Evolutionary conservation across 2,329 filamentous ascomycete genomes (phyloP), one percentile per base, ranked within the genome.

Genomic region (Botryotinia globosa): DNA sequence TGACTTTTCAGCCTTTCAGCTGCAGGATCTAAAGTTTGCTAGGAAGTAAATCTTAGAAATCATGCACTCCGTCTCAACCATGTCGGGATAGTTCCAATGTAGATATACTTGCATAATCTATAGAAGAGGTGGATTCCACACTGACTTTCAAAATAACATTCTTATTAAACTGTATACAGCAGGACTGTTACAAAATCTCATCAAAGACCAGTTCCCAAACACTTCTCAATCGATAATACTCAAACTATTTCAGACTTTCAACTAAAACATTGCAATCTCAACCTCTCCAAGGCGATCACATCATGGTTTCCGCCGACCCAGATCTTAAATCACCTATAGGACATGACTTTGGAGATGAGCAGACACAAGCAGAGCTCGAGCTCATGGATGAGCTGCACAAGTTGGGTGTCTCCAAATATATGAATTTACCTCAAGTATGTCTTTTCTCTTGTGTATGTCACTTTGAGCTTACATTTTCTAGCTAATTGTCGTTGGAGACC

Each of bases 401-500:
- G 54, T 54, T 77, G 29, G 71, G 73, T 12, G 48, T 76, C 25
- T 73, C 69, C 18, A 67, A 73, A 69, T 74, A 74, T 58, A 32
- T 76, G 9, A 72, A 73, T 42, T 63, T 77, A 18, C 76, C 75
- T 34, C 74, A 77, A 59, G 74, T 72, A 73, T 58, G 66, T n/a
- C 12, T 62, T 42, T n/a, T 37, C 44, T 14, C 18, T n/a, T 56
- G 4, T 20, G 4, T 22, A 20, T 20, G 7, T 37, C 2, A 39
- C n/a, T 39, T 6, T 18, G 22, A 56, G 22, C 54, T 73, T 37
- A 74, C 51, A 63, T 62, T 4, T 14, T 29, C 7, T 44, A 77
- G 76, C 72, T 83, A 4, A 80, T 83, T 10, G 81, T 83, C 29
- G 79, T 81, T 37, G 82, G 83, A 9, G 83, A 84, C 68, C 82